Evolutionary conservation across 2,329 filamentous ascomycete genomes (phyloP), one percentile per base, ranked within the genome.

Genomic region (Aureobasidium musti): DNA sequence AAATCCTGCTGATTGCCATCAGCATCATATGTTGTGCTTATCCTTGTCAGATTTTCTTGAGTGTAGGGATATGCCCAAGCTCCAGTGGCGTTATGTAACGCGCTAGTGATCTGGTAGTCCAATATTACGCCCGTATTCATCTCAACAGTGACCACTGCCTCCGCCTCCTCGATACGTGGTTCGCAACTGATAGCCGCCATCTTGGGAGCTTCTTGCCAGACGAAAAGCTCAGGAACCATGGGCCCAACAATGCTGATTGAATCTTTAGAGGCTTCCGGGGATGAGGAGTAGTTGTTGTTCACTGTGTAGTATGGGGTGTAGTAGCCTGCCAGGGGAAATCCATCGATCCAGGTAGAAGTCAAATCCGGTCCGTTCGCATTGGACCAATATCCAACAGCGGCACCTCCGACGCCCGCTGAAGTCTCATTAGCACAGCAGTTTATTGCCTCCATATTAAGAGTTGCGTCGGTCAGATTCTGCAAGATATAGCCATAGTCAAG

Each of bases 351-450:
- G 3, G 39, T 60, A 14, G 39, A 21, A n/a, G 56, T 60, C 19
- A 60, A 8, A 4, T 21, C 26, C 17, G 41, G 19, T 45, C 23
- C n/a, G 5, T 60, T 21, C 4, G 37, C 35, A 14, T 60, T 60
- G 6, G 56, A 60, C 56, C 56, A 60, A 23, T 60, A 60, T 3
- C 56, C 56, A 23, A 60, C 37, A 14, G 26, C 7, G 23, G 56
- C 56, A 6, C n/a, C 23, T 8, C 39, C 39, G 2, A 17, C 8
- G 17, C 23, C 10, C 14, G 10, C 39, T 3, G 6, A 7, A n/a
- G 56, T 35, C 17, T 45, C 23, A 19, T 60, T 60, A 17, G 56
- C 26, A 33, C 56, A 60, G 28, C 56, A 60, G 6, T 45, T 23
- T 3, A 23, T n/a, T n/a, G n/a, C n/a, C n/a, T 14, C 21, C 1